Evolutionary conservation across 2,329 filamentous ascomycete genomes (phyloP).

Genomic region (Cryphonectria radicalis): DNA sequence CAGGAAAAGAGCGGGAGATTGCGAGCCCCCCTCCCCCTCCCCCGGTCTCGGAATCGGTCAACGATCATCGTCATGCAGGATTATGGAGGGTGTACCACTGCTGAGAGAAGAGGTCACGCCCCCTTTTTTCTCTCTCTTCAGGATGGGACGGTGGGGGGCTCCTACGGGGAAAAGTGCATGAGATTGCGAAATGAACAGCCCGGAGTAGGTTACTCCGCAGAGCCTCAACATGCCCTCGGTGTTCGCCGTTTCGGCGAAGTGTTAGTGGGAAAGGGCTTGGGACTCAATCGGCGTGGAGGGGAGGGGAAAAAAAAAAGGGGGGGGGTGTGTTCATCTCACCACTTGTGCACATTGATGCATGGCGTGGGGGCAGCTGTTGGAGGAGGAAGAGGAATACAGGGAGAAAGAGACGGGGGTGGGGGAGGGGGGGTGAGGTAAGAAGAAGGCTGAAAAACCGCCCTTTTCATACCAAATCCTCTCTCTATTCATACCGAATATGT

Average conservation of each 20-base stretch:
- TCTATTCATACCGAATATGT: not conserved
- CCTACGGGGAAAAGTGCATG: not conserved
- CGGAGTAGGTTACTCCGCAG: slow-evolving; percentile 4
- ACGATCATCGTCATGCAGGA: not conserved
- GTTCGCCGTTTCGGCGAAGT: not conserved
- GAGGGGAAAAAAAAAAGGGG: too few species aligned
- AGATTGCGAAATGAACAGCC: not conserved
- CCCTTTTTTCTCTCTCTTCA: not conserved
- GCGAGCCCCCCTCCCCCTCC: not conserved
- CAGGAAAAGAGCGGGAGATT: not conserved
- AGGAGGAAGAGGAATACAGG: not conserved
- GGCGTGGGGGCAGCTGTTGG: not conserved
- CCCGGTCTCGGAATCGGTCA: not conserved
- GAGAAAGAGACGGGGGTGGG: not conserved
- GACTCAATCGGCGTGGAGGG: not conserved
- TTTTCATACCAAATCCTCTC: not conserved
- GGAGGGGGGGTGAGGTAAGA: not conserved
- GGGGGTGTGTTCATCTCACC: not conserved
- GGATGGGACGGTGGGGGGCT: not conserved
- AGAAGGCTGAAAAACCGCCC: not conserved
- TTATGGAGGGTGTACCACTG: not conserved
- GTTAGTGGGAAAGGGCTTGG: not conserved
- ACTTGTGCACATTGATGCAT: not conserved
- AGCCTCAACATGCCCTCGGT: not conserved
- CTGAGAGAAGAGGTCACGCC: not conserved